Base-by-base conservation (phyloP, 345 rosid species). In the Ricinus communis region DNA sequence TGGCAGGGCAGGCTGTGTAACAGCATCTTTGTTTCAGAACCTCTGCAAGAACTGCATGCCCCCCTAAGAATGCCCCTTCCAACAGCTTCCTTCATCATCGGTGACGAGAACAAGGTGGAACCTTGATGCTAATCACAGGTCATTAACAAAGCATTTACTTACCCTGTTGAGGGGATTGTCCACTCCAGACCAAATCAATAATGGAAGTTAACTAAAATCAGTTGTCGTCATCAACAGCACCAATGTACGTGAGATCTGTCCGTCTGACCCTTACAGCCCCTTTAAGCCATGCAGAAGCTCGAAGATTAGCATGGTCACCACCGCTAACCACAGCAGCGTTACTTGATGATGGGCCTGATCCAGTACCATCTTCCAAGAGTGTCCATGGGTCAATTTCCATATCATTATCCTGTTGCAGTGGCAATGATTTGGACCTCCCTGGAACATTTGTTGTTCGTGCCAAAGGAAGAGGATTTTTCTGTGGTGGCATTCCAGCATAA, bases 211-310 rank as follows among this genome's bases (percentile, higher is more conserved):
- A 76, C 66, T 74, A 45, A 73, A 76, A 78, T 92, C 84, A 96
- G 88, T 87, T 89, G 75, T 96, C 97, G 16, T 96, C 99, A 62
- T 96, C 99, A 62, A 91, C 90, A 31, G 97, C 82, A 27, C 98
- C 97, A 65, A 91, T 76, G 62, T 96, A 96, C 1, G 91, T 83
- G 70, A 91, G 91, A 75, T 96, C 97, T 36, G 90, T 79, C 65
- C 98, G 81, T 74, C 97, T 89, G 74, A 89, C 91, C 79, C 99
- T 87, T 60, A 91, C 83, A 40, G 98, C 87, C 52, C 98, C 99
- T 82, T 90, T 93, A n/a, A 96, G 87, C 98, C 93, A 96, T 85
- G 83, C 83, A 69, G 90, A 76, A 67, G 98, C 99, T 82, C 91
- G 82, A 74, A 88, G 88, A 84, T 92, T 92, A 54, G 85, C 75